Evolutionary conservation across 78 protist species (phyloP).

Genomic region (Dictyostelium citrinum): DNA sequence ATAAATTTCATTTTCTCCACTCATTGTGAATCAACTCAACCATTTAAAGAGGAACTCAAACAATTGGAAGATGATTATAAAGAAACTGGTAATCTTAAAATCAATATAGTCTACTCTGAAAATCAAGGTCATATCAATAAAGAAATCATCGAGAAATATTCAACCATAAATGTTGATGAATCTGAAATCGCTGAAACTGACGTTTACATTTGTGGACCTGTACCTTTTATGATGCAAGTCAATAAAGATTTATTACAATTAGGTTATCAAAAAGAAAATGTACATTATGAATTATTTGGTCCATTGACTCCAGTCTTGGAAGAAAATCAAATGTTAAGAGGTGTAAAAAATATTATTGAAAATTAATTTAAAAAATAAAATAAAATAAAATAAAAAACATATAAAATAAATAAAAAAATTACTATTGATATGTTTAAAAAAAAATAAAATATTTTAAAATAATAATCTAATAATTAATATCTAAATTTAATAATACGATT

Average conservation of each 20-base stretch:
- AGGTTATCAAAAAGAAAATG: neutral
- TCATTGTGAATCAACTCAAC: neutral
- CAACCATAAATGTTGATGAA: neutral
- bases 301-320: constrained; percentile 6
- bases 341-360: neutral
- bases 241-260: neutral
- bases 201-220: constrained; percentile 47
- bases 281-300: constrained; percentile 65
- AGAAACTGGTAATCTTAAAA: neutral
- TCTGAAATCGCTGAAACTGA: neutral
- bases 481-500: too few species aligned
- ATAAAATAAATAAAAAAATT: too few species aligned
- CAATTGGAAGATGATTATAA: neutral
- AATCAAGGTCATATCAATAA: neutral
- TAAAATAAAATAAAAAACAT: neutral
- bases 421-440: too few species aligned
- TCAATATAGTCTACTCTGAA: neutral
- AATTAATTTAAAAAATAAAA: neutral
- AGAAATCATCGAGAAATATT: neutral
- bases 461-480: too few species aligned
- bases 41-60: constrained; percentile 4
- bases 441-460: too few species aligned
- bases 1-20: neutral
- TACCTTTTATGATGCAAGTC: constrained; percentile 7
- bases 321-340: neutral